Base-by-base conservation (phyloP, 1,139 yeast species). In the Hyphopichia burtonii region DNA sequence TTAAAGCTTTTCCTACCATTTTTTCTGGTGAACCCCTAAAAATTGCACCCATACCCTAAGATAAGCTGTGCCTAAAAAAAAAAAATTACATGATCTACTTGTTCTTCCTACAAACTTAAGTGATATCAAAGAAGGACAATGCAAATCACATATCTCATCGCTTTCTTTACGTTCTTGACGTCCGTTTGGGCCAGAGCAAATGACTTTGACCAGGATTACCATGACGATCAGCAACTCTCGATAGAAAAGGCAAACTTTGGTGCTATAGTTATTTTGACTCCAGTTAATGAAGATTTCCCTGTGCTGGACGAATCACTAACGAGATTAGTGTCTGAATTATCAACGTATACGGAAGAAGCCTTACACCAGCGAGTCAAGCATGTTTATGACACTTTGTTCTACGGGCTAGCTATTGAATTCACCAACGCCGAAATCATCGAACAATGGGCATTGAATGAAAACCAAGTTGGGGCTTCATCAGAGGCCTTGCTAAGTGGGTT, bases 381-480 rank as follows among this genome's bases (percentile, higher is more conserved):
- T 31, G 34, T 31, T 9, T 31, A 31, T 18, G 34, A 31, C 17
- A 31, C 34, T 31, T 31, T 31, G n/a, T 31, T 31, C n/a, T 18
- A 31, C 15, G 34, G 34, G 6, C 14, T 31, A 7, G 34, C 34
- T 16, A 18, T 31, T 31, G 34, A 31, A 17, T 31, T 31, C 22
- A 31, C 34, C 22, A 31, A 31, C 17, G 8, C 22, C 8, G 14
- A 31, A 4, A 8, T 18, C 7, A 3, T 31, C 11, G 22, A 31
- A 31, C 18, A 31, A 12, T 31, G n/a, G 15, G n/a, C n/a, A 8
- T 11, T 11, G 11, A 16, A 31, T 31, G 14, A 30, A 7, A 12
- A 30, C 14, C 32, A 30, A 14, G 16, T 15, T 7, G 32, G 17
- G 32, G 17, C 4, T 11, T 10, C 28, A 25, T 4, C 4, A n/a